Conservation (phyloP, 2,329 filamentous ascomycete species). For the Arthrobotrys sinensis region DNA sequence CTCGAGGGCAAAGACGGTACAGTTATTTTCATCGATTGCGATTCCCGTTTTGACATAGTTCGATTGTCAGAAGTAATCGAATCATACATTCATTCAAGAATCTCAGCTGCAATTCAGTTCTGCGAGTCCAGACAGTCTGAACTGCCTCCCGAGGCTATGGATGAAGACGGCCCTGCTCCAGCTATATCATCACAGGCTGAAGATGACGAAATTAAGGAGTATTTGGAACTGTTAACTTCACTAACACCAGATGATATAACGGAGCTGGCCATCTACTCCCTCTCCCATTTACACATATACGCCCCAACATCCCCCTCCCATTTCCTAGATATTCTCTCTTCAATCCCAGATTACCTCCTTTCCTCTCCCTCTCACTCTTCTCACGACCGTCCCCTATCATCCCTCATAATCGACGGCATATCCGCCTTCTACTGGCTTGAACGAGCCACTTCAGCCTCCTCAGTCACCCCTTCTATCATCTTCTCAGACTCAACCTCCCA, state of each 20-base stretch:
- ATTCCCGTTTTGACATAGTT: constrained; percentile 71
- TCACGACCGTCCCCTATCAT: constrained; percentile 29
- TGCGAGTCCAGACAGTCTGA: constrained; percentile 30
- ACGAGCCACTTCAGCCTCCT: constrained; percentile 17
- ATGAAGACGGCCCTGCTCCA: background rate
- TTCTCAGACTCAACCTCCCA: constrained; percentile 11
- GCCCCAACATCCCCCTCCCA: constrained; percentile 39
- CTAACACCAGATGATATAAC: constrained; percentile 27
- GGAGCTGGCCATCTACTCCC: constrained; percentile 39
- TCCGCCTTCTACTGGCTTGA: constrained; percentile 62
- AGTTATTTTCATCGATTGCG: constrained; percentile 73
- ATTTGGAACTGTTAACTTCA: constrained; percentile 31
- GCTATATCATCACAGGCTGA: constrained; percentile 3
- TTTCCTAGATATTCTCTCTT: constrained; percentile 47
- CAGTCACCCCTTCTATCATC: background rate
- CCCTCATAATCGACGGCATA: constrained; percentile 57
- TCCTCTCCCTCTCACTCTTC: constrained; percentile 38
- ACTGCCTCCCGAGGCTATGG: background rate
- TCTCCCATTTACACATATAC: constrained; percentile 49
- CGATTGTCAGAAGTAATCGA: constrained; percentile 39
- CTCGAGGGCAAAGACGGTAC: constrained; percentile 70
- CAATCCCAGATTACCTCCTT: constrained; percentile 36
- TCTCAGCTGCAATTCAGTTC: constrained; percentile 37
- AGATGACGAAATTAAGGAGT: constrained; percentile 29
- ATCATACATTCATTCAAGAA: constrained; percentile 29